phyloP scores from a whole-genome alignment of 495 filamentous ascomycete species.

The Penicillium paxilli region DNA sequence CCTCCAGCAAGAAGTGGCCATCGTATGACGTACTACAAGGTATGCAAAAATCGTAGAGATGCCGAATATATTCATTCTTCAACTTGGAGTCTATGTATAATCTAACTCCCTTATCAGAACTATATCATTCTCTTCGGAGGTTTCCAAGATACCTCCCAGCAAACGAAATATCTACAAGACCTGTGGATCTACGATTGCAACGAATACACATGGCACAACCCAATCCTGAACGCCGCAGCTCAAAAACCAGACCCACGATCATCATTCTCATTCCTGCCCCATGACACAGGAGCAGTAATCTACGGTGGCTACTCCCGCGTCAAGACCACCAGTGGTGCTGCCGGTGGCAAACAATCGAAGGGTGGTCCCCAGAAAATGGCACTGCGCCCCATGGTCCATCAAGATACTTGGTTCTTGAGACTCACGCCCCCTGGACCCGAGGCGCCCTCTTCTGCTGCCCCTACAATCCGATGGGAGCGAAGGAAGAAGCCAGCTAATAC shows the following conservation, averaged over 20 bases:
- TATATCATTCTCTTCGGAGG: constrained; percentile 77
- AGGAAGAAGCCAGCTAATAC: constrained; percentile 89
- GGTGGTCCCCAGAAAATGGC: constrained; percentile 64
- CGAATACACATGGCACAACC: constrained; percentile 75
- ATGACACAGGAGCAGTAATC: constrained; percentile 83
- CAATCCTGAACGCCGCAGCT: constrained; percentile 66
- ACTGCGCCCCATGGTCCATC: constrained; percentile 83
- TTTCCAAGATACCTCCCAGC: constrained; percentile 93
- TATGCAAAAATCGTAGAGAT: too few relatives aligned
- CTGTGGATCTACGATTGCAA: constrained; percentile 69
- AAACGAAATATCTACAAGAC: constrained; percentile 82
- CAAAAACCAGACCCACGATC: constrained; percentile 87
- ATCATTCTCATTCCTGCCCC: constrained; percentile 86
- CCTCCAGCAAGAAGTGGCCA: constrained; percentile 92
- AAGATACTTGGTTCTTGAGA: constrained; percentile 91
- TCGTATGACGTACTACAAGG: constrained; percentile 92
- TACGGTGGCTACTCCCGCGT: constrained; percentile 93
- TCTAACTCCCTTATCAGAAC: too few relatives aligned
- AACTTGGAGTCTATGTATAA: too few relatives aligned
- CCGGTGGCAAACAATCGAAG: constrained; percentile 57
- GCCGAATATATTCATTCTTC: too few relatives aligned
- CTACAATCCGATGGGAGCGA: constrained; percentile 83
- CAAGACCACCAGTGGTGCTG: constrained; percentile 60
- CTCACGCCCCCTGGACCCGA: constrained; percentile 71
- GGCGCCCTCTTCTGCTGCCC: constrained; percentile 56